phyloP scores from a whole-genome alignment of 495 filamentous ascomycete species.

The Hyaloscypha variabilis region DNA sequence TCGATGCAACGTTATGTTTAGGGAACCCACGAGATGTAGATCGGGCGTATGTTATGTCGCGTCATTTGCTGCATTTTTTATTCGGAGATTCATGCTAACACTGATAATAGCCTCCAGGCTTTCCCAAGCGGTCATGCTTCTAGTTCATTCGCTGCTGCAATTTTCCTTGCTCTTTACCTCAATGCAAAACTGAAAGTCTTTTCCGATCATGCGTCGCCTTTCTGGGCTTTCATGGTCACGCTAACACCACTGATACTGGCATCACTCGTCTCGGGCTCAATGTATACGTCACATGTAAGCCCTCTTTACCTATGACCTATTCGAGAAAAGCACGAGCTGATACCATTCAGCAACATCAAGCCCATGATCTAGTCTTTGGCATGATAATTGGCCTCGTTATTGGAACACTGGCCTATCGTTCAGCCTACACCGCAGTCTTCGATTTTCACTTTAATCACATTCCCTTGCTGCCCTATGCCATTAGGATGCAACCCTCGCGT shows the following conservation, averaged over 20 bases:
- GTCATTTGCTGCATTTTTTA: constrained; percentile 36
- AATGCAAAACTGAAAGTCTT: constrained; percentile 69
- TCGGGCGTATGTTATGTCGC: constrained; percentile 21
- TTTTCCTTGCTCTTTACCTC: constrained; percentile 62
- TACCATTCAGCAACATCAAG: constrained; percentile 17
- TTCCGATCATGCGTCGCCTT: constrained; percentile 43
- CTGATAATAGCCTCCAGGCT: constrained; percentile 54
- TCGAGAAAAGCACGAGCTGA: background rate
- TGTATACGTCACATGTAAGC: constrained; percentile 20
- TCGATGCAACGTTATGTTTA: constrained; percentile 46
- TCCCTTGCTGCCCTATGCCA: constrained; percentile 11
- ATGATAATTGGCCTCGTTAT: constrained; percentile 14
- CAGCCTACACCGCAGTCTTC: constrained; percentile 18
- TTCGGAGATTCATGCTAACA: constrained; percentile 38
- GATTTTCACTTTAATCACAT: constrained; percentile 21
- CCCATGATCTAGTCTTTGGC: constrained; percentile 10
- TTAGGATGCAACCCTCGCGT: background rate
- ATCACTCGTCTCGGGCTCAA: constrained; percentile 9
- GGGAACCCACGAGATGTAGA: constrained; percentile 52
- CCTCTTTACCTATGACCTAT: background rate
- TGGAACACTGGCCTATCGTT: constrained; percentile 17
- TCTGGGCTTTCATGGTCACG: constrained; percentile 7
- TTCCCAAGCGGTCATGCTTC: constrained; percentile 65
- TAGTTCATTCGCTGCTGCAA: constrained; percentile 58
- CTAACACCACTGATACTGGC: constrained; percentile 13